Conservation (phyloP, 116 monocot species). For the Iris pallida region DNA sequence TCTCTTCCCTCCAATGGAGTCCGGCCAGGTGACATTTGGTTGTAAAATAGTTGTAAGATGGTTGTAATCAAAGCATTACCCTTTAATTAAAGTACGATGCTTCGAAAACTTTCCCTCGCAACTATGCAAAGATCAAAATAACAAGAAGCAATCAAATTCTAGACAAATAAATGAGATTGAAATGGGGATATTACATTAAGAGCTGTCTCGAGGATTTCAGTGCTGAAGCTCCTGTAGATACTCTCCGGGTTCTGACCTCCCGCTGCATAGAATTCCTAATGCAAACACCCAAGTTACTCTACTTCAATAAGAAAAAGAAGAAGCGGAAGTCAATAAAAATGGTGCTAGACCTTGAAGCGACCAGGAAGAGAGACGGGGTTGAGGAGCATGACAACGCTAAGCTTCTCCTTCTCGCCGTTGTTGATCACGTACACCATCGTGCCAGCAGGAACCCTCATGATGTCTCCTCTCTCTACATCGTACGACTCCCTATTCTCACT, state of each 20-base stretch:
- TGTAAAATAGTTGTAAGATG: no score
- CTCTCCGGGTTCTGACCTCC: slow-evolving; percentile 39
- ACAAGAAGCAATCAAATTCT: no score
- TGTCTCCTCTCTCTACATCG: neutral
- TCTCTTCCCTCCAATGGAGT: no score
- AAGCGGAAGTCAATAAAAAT: no score
- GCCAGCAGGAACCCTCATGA: neutral
- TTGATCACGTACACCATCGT: neutral
- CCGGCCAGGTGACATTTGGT: no score
- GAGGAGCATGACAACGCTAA: neutral
- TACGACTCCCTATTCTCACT: neutral
- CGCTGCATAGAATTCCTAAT: slow-evolving; percentile 38
- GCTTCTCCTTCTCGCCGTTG: neutral
- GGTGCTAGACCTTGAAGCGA: neutral
- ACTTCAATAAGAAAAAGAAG: no score
- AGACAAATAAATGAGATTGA: no score
- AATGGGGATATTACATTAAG: slow-evolving; percentile 34
- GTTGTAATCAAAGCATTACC: no score
- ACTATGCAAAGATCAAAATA: no score
- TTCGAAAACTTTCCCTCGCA: no score
- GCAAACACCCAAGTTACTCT: no score
- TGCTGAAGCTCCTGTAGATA: slow-evolving; percentile 43
- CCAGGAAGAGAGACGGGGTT: neutral
- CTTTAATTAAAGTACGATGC: no score
- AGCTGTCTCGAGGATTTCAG: slow-evolving; percentile 43